Percentiles rank a stretch among this genome's conserved stretches.
phyloP scores from a whole-genome alignment of 2,329 filamentous ascomycete species.

The Colletotrichum tropicicola region DNA sequence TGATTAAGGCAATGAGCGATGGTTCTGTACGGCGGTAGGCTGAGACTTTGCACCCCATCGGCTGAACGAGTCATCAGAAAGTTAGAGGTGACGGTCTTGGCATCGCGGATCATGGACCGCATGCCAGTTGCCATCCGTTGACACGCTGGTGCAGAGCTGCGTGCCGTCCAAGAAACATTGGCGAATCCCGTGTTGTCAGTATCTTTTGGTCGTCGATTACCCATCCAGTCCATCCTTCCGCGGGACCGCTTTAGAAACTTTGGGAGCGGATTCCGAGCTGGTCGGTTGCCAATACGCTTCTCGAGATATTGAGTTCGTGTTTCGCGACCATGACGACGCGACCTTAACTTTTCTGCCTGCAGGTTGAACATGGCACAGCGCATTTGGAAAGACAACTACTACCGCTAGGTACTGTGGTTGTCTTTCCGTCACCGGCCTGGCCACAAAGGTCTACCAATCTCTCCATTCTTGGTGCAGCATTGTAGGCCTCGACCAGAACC shows the following conservation, averaged over 20 bases:
- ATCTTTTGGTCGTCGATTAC: background rate
- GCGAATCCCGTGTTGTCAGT: background rate
- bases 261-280: background rate
- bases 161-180: slow-evolving; percentile 15
- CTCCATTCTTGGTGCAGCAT: background rate
- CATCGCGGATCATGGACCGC: slow-evolving; percentile 8
- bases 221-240: background rate
- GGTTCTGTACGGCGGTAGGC: no score
- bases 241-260: background rate
- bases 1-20: background rate
- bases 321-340: slow-evolving; percentile 17
- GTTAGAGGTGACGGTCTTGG: slow-evolving; percentile 13
- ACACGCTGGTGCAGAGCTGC: slow-evolving; percentile 16
- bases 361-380: background rate
- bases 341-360: background rate
- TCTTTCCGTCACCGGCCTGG: background rate
- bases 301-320: slow-evolving; percentile 5
- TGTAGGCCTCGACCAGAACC: slow-evolving; percentile 2
- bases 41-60: background rate
- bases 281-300: background rate
- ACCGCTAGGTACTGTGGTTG: background rate
- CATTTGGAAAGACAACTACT: background rate
- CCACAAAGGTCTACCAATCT: background rate
- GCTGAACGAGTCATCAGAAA: slow-evolving; percentile 2
- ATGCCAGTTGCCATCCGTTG: slow-evolving; percentile 26